Conservation (phyloP, 2,329 filamentous ascomycete species). For the Plenodomus biglobosus region DNA sequence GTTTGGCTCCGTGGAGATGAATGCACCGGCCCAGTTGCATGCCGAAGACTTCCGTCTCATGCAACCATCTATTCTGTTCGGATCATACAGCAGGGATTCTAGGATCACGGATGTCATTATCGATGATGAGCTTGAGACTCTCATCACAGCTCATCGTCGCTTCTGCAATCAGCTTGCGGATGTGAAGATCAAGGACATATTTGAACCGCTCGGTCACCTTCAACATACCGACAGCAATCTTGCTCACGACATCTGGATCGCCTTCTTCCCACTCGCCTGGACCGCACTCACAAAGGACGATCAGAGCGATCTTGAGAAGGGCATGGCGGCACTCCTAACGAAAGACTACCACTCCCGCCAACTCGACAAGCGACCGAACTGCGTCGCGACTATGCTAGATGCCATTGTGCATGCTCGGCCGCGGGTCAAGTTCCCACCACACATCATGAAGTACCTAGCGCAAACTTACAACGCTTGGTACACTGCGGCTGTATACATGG, state of each 20-base stretch:
- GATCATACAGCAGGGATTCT: conserved; percentile 70
- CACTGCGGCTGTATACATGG: conserved; percentile 84
- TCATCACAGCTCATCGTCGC: conserved; percentile 76
- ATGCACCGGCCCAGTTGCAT: conserved; percentile 74
- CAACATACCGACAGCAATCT: conserved; percentile 85
- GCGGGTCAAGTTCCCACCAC: conserved; percentile 87
- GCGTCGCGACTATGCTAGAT: conserved; percentile 87
- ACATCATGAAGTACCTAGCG: conserved; percentile 93
- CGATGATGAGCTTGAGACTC: conserved; percentile 78
- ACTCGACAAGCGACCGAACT: conserved; percentile 92
- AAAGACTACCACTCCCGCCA: conserved; percentile 96
- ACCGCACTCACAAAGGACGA: conserved; percentile 85
- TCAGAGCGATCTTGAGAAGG: conserved; percentile 84
- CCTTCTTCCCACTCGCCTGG: conserved; percentile 92
- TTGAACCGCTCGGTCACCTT: conserved; percentile 87
- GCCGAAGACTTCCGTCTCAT: conserved; percentile 80
- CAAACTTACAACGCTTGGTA: conserved; percentile 98
- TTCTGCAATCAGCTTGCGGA: conserved; percentile 84
- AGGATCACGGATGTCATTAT: conserved; percentile 66
- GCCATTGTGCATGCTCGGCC: conserved; percentile 83
- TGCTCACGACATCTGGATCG: conserved; percentile 86
- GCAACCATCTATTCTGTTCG: conserved; percentile 71
- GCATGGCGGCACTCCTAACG: conserved; percentile 84
- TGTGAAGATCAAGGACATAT: conserved; percentile 81
- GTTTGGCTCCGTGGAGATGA: conserved; percentile 86